phyloP scores from a whole-genome alignment of 2,329 filamentous ascomycete genomes.

The Arthrobotrys conoides region DNA sequence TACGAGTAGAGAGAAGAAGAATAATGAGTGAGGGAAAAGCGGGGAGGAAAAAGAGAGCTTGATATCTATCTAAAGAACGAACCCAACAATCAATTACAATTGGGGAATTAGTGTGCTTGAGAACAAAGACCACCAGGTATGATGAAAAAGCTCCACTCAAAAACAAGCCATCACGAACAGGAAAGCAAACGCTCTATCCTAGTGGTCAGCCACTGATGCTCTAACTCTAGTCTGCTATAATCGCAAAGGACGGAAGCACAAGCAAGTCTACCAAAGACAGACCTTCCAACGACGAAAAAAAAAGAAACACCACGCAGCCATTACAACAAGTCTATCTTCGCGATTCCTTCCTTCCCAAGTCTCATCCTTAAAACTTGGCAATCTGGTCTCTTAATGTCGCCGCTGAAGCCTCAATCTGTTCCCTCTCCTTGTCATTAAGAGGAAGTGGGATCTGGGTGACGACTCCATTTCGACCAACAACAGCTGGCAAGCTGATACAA shows the following conservation, averaged over 20 bases:
- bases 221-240: constrained; percentile 37
- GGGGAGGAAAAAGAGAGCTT: not conserved
- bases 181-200: constrained; percentile 33
- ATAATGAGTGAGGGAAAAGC: not conserved
- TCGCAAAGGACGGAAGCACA: constrained; percentile 19
- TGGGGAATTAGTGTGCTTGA: constrained; percentile 15
- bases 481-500: constrained; percentile 55
- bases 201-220: constrained; percentile 31
- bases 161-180: constrained; percentile 16
- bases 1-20: constrained; percentile 4
- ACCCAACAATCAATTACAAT: constrained; percentile 6
- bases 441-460: constrained; percentile 51
- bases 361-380: constrained; percentile 41
- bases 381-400: constrained; percentile 55
- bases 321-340: constrained; percentile 20
- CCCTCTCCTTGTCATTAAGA: constrained; percentile 57
- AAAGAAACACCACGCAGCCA: constrained; percentile 6
- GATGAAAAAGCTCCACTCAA: constrained; percentile 29
- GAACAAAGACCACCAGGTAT: constrained; percentile 38
- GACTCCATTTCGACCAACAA: constrained; percentile 53
- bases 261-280: constrained; percentile 15
- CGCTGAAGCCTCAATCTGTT: constrained; percentile 47
- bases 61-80: constrained; percentile 27
- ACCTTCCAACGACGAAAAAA: constrained; percentile 2
- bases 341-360: not conserved